These are phyloP conservation scores for Tuber aestivum DNA, from an alignment of 495 filamentous ascomycete genomes.

Conservation along the genomic window DNA sequence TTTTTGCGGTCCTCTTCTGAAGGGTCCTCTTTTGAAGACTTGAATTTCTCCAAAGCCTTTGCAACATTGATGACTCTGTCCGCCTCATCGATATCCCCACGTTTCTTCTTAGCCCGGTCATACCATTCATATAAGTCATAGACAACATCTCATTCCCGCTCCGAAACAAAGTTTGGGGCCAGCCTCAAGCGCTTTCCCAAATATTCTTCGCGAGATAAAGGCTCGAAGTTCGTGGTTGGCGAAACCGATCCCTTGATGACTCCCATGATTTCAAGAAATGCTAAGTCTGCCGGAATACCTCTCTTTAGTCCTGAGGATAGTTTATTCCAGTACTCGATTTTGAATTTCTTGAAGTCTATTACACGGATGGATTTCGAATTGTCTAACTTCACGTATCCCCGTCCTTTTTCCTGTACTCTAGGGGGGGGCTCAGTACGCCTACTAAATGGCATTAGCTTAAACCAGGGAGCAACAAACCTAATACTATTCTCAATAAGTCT, in stretches of 20 bases:
- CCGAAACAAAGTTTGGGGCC: slow-evolving; percentile 42
- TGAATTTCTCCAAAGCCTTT: slow-evolving; percentile 34
- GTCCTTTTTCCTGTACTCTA: neutral
- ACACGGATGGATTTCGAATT: slow-evolving; percentile 6
- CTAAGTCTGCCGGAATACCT: slow-evolving; percentile 28
- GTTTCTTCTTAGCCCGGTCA: slow-evolving; percentile 42
- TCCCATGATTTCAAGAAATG: slow-evolving; percentile 49
- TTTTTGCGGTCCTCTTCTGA: too few species aligned
- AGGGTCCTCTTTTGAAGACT: slow-evolving; percentile 6
- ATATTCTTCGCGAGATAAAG: slow-evolving; percentile 44
- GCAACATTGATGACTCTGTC: slow-evolving; percentile 45
- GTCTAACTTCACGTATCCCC: neutral
- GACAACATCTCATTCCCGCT: slow-evolving; percentile 36
- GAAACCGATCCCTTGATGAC: slow-evolving; percentile 46
- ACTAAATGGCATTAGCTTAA: neutral
- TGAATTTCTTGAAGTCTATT: slow-evolving; percentile 44
- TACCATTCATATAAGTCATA: slow-evolving; percentile 45
- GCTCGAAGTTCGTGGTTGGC: slow-evolving; percentile 20
- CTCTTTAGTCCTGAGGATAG: slow-evolving; percentile 27
- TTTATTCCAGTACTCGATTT: slow-evolving; percentile 45
- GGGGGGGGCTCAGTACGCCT: neutral
- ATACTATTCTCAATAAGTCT: slow-evolving; percentile 43
- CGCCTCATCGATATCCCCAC: slow-evolving; percentile 43
- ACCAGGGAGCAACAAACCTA: slow-evolving; percentile 13
- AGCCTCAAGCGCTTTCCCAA: slow-evolving; percentile 14